Evolutionary conservation across 306 rosid genomes (phyloP).

Genomic region (Betula pendula): DNA sequence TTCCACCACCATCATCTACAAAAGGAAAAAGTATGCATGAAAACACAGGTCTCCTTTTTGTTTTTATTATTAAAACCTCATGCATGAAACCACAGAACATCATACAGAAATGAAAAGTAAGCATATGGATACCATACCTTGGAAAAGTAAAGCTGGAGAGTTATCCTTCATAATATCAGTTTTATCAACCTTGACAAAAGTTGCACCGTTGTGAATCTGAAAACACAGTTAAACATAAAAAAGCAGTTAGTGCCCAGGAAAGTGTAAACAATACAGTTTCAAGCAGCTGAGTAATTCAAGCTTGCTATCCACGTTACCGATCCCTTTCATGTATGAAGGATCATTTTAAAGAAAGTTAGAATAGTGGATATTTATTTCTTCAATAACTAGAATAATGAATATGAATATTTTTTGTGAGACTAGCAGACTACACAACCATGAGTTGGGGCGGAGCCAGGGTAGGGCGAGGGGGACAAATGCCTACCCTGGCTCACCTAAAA

Average conservation of each 20-base stretch:
- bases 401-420: background rate
- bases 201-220: constrained; percentile 85
- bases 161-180: constrained; percentile 70
- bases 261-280: constrained; percentile 5
- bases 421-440: background rate
- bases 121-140: constrained; percentile 46
- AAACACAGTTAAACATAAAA: constrained; percentile 15
- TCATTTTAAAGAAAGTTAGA: background rate
- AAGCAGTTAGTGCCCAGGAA: constrained; percentile 11
- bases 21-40: background rate
- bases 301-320: background rate
- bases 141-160: constrained; percentile 82
- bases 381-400: background rate
- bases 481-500: too few species aligned
- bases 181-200: constrained; percentile 81
- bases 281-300: background rate
- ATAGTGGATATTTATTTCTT: too few species aligned
- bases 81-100: constrained; percentile 23
- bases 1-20: constrained; percentile 97
- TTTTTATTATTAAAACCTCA: constrained; percentile 4
- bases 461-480: too few species aligned
- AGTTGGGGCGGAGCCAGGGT: too few species aligned
- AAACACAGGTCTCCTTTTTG: constrained; percentile 18
- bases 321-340: background rate
- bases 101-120: constrained; percentile 14